Conservation (phyloP, 108 stramenopile species). For the Cyclotella kingstonii region DNA sequence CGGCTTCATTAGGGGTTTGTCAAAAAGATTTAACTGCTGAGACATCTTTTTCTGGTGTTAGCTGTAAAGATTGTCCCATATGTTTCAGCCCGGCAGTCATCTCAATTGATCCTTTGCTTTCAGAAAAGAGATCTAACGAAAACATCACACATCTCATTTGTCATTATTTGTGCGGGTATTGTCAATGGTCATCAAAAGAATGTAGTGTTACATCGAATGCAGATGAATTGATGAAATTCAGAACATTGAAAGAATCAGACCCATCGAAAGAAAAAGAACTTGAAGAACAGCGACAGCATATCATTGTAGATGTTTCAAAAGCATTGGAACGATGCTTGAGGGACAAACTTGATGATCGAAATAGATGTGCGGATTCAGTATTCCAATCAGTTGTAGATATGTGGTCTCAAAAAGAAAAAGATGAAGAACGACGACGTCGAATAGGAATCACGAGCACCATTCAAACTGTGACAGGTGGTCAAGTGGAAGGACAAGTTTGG, state of each 20-base stretch:
- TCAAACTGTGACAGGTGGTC: background rate
- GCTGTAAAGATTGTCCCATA: slow-evolving; percentile 63
- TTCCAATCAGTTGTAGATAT: slow-evolving; percentile 25
- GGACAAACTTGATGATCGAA: slow-evolving; percentile 23
- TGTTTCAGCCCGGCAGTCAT: slow-evolving; percentile 51
- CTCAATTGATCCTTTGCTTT: slow-evolving; percentile 23
- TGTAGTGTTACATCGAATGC: slow-evolving; percentile 37
- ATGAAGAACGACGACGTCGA: slow-evolving; percentile 29
- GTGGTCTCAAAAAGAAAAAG: slow-evolving; percentile 38
- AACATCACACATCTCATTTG: slow-evolving; percentile 19
- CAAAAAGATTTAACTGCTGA: slow-evolving; percentile 13
- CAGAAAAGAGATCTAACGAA: slow-evolving; percentile 6
- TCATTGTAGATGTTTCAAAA: slow-evolving; percentile 30
- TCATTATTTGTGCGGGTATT: slow-evolving; percentile 43
- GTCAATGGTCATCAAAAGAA: slow-evolving; percentile 39
- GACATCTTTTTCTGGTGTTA: slow-evolving; percentile 36
- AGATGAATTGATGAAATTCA: slow-evolving; percentile 29
- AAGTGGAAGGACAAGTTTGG: slow-evolving; percentile 38
- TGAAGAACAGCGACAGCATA: slow-evolving; percentile 21
- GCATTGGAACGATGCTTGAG: slow-evolving; percentile 26
- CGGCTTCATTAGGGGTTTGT: slow-evolving; percentile 50
- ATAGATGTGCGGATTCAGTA: slow-evolving; percentile 20
- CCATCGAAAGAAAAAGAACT: slow-evolving; percentile 7
- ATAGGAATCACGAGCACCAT: slow-evolving; percentile 9
- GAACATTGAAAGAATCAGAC: slow-evolving; percentile 11